Evolutionary conservation across 345 rosid species (phyloP).

Genomic region (Geranium brycei): DNA sequence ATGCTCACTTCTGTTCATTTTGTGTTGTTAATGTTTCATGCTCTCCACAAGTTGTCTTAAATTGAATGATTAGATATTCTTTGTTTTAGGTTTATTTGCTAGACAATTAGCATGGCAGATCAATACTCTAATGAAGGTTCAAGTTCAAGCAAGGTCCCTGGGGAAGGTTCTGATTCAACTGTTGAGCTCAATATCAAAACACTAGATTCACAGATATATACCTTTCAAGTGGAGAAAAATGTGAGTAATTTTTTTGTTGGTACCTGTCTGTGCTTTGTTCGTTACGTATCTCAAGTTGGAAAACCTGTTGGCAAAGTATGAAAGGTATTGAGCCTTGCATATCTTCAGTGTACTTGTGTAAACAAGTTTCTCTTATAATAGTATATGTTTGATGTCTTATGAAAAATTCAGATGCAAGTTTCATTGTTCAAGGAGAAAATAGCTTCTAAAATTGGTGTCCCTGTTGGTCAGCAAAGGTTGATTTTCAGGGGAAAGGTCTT

Average conservation of each 20-base stretch:
- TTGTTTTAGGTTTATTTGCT: slow-evolving; percentile 1
- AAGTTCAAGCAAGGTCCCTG: slow-evolving; percentile 31
- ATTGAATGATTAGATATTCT: too few species aligned
- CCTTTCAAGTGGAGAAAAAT: slow-evolving; percentile 55
- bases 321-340: neutral
- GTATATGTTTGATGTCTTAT: slow-evolving; percentile 7
- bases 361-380: neutral
- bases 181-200: slow-evolving; percentile 81
- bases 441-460: slow-evolving; percentile 54
- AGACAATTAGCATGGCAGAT: slow-evolving; percentile 45
- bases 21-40: too few species aligned
- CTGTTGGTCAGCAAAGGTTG: slow-evolving; percentile 78
- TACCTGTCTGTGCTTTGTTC: neutral
- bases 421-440: slow-evolving; percentile 73
- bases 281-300: neutral
- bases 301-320: neutral
- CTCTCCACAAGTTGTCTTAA: too few species aligned
- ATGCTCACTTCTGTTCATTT: too few species aligned
- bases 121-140: slow-evolving; percentile 37
- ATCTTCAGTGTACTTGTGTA: neutral
- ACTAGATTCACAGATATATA: slow-evolving; percentile 56
- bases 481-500: slow-evolving; percentile 86
- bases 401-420: slow-evolving; percentile 47
- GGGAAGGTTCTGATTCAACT: slow-evolving; percentile 38
- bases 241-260: slow-evolving; percentile 30